Evolutionary conservation across 345 rosid genomes (phyloP), one percentile per base, ranked within the genome.

Genomic region (Sapria himalayana): DNA sequence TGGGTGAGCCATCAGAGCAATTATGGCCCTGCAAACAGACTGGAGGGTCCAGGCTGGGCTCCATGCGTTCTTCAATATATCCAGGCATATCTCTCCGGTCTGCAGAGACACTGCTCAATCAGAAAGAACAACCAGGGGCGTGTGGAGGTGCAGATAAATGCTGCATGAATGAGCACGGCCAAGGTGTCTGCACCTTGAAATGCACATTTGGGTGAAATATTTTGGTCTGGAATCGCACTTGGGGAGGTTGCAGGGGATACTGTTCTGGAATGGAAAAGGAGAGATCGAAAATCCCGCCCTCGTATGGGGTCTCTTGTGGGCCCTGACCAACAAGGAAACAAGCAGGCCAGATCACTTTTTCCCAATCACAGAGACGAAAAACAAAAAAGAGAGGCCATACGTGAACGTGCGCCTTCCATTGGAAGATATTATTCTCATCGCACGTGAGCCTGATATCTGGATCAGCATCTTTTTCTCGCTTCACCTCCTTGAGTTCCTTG

Each of bases 21-120:
- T 84, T 59, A 89, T 79, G 14, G 95, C 99, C 62, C 89, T 77
- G 61, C 96, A 91, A 42, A 91, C 99, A 25, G 93, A 89, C 61
- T 89, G 93, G 46, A 82, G 84, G 3, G 94, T 89, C 95, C 98
- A 89, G n/a, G 98, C 95, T 1, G 98, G 95, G 51, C 93, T 89
- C 99, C 95, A 91, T 18, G 99, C 95, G 54, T 77, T 91, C 74
- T 91, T 91, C 81, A 89, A 69, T 54, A 89, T 82, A 53, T 89
- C 98, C 34, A 89, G 81, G 51, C 94, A 89, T 60, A 89, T 82
- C 58, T 89, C 98, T 22, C 98, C 93, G 0, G 98, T 89, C 92
- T 89, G 70, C 41, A 59, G 22, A 22, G n/a, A n/a, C n/a, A 34
- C 18, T 48, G 34, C 49, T 22, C 1, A 45, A 18, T 17, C 49